Percentiles rank a stretch among this genome's conserved stretches.
Evolutionary conservation across 306 rosid genomes (phyloP).

Genomic region (Medicago arabica): DNA sequence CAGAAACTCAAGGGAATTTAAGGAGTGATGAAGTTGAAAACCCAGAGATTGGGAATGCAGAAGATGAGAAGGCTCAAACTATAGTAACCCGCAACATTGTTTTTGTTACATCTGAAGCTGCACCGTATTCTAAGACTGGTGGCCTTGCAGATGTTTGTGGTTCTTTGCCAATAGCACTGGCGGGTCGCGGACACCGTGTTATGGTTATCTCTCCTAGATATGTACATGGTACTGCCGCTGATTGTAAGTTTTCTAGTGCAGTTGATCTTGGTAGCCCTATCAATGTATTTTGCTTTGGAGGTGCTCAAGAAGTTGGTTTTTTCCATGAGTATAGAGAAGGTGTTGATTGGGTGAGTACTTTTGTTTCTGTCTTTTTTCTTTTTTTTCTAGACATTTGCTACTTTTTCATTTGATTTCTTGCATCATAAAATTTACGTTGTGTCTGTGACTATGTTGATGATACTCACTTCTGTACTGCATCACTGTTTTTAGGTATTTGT

Average conservation of each 20-base stretch:
- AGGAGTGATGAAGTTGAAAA: conserved; percentile 24
- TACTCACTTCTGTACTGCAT: conserved; percentile 18
- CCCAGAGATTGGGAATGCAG: conserved; percentile 39
- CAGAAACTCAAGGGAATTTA: conserved; percentile 31
- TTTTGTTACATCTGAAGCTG: conserved; percentile 83
- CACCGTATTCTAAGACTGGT: conserved; percentile 91
- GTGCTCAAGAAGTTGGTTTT: conserved; percentile 74
- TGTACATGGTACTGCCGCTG: conserved; percentile 61
- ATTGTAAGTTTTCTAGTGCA: conserved; percentile 54
- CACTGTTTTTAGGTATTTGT: conserved; percentile 71
- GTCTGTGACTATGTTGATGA: conserved; percentile 18
- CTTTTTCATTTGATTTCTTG: conserved; percentile 2
- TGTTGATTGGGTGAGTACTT: conserved; percentile 82
- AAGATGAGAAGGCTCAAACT: conserved; percentile 43
- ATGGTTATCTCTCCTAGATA: conserved; percentile 92
- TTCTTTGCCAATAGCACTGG: conserved; percentile 82
- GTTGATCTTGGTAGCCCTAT: conserved; percentile 45
- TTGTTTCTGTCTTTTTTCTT: not conserved
- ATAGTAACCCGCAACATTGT: conserved; percentile 53
- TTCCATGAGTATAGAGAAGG: conserved; percentile 75
- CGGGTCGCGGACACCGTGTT: conserved; percentile 82
- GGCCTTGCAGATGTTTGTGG: conserved; percentile 98
- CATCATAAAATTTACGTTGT: conserved; percentile 22
- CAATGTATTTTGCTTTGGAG: conserved; percentile 65
- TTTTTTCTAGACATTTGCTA: conserved; percentile 4